phyloP scores from a whole-genome alignment of 208 protist genomes.

The Crithidia bombi region DNA sequence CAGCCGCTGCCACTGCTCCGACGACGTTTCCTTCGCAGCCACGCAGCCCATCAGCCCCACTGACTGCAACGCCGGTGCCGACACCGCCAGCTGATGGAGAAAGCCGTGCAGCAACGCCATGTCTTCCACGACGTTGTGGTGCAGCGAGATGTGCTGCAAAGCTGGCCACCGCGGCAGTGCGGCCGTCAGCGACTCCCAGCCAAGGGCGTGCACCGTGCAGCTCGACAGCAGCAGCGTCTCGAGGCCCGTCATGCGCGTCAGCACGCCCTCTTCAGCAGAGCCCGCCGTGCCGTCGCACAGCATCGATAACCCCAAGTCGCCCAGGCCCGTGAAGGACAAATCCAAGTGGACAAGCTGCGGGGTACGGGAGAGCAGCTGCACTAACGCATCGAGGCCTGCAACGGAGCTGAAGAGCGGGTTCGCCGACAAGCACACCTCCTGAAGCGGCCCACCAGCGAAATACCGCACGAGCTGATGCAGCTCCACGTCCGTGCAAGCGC shows the following conservation, averaged over 20 bases:
- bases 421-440: slow-evolving; percentile 52
- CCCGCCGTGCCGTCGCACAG: slow-evolving; percentile 61
- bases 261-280: slow-evolving; percentile 34
- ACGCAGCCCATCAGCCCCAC: slow-evolving; percentile 26
- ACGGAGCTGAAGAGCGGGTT: slow-evolving; percentile 65
- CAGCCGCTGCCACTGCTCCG: background rate
- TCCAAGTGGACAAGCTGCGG: slow-evolving; percentile 47
- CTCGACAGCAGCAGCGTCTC: slow-evolving; percentile 54
- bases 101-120: slow-evolving; percentile 6
- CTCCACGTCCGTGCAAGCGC: slow-evolving; percentile 43
- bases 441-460: slow-evolving; percentile 38
- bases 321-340: slow-evolving; percentile 70
- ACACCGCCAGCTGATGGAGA: slow-evolving; percentile 5
- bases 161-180: slow-evolving; percentile 34
- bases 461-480: slow-evolving; percentile 29
- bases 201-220: slow-evolving; percentile 50
- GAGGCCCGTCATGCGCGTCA: slow-evolving; percentile 42
- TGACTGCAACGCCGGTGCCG: slow-evolving; percentile 13
- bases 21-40: no score
- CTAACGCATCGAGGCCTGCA: slow-evolving; percentile 49
- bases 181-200: slow-evolving; percentile 67
- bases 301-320: slow-evolving; percentile 66
- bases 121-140: slow-evolving; percentile 48
- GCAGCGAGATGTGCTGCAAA: slow-evolving; percentile 54
- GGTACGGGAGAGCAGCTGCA: slow-evolving; percentile 38